Evolutionary conservation across 208 protist genomes (phyloP).

Genomic region (Balamuthia mandrillaris): DNA sequence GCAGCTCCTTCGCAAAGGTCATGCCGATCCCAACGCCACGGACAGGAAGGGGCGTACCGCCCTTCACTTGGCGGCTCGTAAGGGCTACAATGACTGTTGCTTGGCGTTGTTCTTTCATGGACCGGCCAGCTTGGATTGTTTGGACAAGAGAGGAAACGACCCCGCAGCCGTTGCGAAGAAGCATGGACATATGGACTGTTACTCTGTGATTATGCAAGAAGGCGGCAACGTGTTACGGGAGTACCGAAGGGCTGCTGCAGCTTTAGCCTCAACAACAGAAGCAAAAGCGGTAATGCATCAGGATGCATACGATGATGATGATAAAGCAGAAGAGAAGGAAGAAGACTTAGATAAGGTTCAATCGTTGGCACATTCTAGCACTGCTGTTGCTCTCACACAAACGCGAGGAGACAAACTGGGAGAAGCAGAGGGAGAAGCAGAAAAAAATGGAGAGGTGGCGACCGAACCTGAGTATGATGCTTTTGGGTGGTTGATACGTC

Average conservation of each 20-base stretch:
- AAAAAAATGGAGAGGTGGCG: too few species aligned
- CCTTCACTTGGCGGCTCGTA: background rate
- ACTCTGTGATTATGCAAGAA: background rate
- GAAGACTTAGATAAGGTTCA: conserved; percentile 10
- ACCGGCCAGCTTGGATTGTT: background rate
- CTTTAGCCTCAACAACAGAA: background rate
- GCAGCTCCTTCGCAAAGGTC: background rate
- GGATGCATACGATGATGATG: background rate
- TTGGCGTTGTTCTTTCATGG: background rate
- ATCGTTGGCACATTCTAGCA: background rate
- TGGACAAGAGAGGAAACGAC: background rate
- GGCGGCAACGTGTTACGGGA: background rate
- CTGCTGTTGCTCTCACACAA: background rate
- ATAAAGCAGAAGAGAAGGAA: background rate
- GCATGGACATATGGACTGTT: background rate
- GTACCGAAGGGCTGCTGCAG: background rate
- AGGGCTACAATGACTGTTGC: background rate
- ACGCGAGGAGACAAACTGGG: background rate
- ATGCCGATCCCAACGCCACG: background rate
- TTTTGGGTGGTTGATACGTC: too few species aligned
- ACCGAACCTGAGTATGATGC: too few species aligned
- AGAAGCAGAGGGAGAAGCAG: background rate
- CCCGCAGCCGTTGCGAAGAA: background rate
- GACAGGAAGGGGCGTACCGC: background rate
- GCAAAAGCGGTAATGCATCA: background rate